Base-by-base conservation (phyloP, 2,329 filamentous ascomycete species). In the Fusarium circinatum region DNA sequence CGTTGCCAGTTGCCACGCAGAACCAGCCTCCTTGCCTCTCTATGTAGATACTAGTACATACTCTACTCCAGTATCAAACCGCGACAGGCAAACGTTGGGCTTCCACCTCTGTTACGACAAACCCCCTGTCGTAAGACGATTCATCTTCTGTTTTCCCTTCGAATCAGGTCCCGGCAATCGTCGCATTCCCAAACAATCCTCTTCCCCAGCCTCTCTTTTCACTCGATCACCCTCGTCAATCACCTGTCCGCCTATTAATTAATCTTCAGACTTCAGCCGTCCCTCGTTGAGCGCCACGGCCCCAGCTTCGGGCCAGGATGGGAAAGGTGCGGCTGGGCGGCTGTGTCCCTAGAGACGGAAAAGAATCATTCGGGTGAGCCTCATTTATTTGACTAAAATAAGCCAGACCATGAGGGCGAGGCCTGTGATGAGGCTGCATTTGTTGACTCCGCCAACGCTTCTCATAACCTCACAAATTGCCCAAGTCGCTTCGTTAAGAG, bases 341-440 rank as follows among this genome's bases (percentile, higher is more conserved):
- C 42, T 44, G 59, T 65, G 64, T 45, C 59, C 56, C 38, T 26
- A 63, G 54, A 65, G 57, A 65, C 69, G 52, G 52, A 44, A 64
- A 42, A 47, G 34, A 73, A 71, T 55, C 61, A 63, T 60, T 66
- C 64, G 57, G 60, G 61, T 56, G 66, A 74, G 66, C 70, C 70
- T 74, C 70, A 67, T 61, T 61, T 44, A 44, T 55, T 59, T 32
- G 48, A 59, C 61, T 47, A 32, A 48, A 28, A 54, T 22, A 38
- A 38, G n/a, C 39, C 42, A 38, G 48, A 30, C n/a, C 30, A 13
- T 36, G 44, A 44, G 34, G n/a, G 45, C 39, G 24, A 58, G 34
- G 14, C 30, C n/a, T 44, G 38, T 62, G 47, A 65, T 38, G 58
- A 60, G 24, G 20, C 48, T 62, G 26, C 26, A 30, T 70, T 41